Base-by-base conservation (phyloP, 257 asterid species). In the Lycium ferocissimum region DNA sequence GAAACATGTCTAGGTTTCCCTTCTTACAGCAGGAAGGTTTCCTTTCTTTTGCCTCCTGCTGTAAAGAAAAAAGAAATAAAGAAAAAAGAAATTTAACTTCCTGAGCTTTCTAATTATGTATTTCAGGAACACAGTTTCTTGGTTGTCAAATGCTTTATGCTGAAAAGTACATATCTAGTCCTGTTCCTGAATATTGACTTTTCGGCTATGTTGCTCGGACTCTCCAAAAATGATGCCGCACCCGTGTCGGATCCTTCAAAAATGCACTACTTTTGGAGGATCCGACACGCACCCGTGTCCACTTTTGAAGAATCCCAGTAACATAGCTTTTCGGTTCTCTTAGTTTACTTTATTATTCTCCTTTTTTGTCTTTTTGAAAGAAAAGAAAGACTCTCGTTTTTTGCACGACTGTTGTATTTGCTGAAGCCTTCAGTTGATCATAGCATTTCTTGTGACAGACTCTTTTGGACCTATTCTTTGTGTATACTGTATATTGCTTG, bases 391-490 rank as follows among this genome's bases (percentile, higher is more conserved):
- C 15, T 40, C 79, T 40, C 79, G 9, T 8, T 71, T 8, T 71
- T 18, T 33, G 54, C 33, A 71, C 40, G 54, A 38, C 53, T 70
- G 17, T 40, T 71, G 56, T 13, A 71, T 40, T 40, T 17, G 9
- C 15, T 18, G 33, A 40, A 15, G 35, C 57, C 80, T 43, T 72
- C 57, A 38, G 54, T 71, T 18, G 79, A 17, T 71, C 15, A 71
- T 17, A 40, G 35, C 33, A 71, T 71, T 40, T 71, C 57, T 43
- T 71, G 56, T 76, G 51, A 22, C 51, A 13, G 49, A 51, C 63
- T 51, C 62, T 76, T 76, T 49, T 22, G 45, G 47, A 76, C 82
- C 22, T 76, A 22, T 13, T 51, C 63, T 76, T 51, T 76, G n/a
- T 26, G 5, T 76, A 26, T 26, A 26, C 33, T 26, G 33, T 26